A percentile compares a stretch with the other conserved stretches of the same genome.
These are phyloP conservation scores for carrot (Daucus carota) DNA, from an alignment of 129 eudicot genomes.

Conservation along the genomic window DNA sequence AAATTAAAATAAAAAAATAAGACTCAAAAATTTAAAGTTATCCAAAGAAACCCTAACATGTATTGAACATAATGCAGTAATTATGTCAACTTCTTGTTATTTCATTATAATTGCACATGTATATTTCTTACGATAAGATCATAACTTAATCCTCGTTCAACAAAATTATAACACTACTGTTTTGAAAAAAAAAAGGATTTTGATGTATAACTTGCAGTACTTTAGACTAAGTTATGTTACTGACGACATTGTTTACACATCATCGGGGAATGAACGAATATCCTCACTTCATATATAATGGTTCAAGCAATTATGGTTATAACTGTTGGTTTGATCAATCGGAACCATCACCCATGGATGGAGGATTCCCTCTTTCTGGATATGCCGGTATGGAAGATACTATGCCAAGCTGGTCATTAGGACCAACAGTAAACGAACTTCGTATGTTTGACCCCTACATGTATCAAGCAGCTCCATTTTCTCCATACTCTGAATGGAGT, in stretches of 20 bases:
- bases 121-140: too few species aligned
- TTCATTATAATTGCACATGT: too few species aligned
- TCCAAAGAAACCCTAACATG: too few species aligned
- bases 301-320: constrained; percentile 87
- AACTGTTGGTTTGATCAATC: constrained; percentile 93
- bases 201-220: background rate
- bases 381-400: constrained; percentile 43
- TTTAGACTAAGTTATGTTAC: background rate
- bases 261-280: constrained; percentile 67
- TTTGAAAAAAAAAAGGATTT: too few species aligned
- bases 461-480: constrained; percentile 38
- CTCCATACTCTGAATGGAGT: constrained; percentile 59
- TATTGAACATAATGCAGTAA: too few species aligned
- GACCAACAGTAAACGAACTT: constrained; percentile 35
- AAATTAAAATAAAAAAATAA: too few species aligned
- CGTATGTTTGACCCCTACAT: constrained; percentile 35
- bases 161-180: too few species aligned
- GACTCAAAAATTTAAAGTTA: too few species aligned
- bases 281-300: constrained; percentile 80
- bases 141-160: too few species aligned
- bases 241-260: constrained; percentile 6
- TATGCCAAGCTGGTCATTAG: constrained; percentile 46
- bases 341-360: constrained; percentile 55
- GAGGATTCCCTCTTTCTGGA: constrained; percentile 33
- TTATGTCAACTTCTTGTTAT: too few species aligned